Conservation (phyloP, 1,284 basidiomycete genomes). For the Ganoderma multipileum region DNA sequence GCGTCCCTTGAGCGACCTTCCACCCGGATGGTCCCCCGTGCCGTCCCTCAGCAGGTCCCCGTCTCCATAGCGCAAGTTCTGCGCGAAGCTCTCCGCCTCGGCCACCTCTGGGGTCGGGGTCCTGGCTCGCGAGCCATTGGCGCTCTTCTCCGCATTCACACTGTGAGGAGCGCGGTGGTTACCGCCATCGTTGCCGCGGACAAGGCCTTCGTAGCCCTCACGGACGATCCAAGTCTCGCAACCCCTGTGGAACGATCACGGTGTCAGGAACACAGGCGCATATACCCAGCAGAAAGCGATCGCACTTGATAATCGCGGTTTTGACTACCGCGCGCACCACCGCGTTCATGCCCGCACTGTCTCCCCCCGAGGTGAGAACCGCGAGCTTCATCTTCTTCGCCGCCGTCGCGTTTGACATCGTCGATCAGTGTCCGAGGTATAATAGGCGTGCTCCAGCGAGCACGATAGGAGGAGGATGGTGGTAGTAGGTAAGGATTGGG, state of each 20-base stretch:
- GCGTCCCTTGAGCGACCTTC: slow-evolving; percentile 82
- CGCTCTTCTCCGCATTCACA: slow-evolving; percentile 26
- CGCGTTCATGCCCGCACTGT: slow-evolving; percentile 98
- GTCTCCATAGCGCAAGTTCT: slow-evolving; percentile 89
- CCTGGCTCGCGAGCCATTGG: slow-evolving; percentile 32
- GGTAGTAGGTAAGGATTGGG: neutral
- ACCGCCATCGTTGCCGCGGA: slow-evolving; percentile 67
- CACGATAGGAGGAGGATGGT: neutral
- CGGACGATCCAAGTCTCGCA: slow-evolving; percentile 94
- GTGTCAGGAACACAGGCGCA: slow-evolving; percentile 13
- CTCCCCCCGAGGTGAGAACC: slow-evolving; percentile 95
- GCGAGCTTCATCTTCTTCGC: slow-evolving; percentile 78
- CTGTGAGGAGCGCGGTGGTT: slow-evolving; percentile 23
- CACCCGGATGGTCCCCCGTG: slow-evolving; percentile 79
- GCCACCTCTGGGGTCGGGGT: slow-evolving; percentile 38
- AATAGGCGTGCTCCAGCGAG: slow-evolving; percentile 1
- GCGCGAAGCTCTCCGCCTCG: slow-evolving; percentile 51
- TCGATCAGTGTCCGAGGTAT: neutral
- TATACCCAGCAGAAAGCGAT: slow-evolving; percentile 10
- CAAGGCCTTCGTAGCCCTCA: slow-evolving; percentile 97
- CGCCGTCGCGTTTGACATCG: slow-evolving; percentile 13
- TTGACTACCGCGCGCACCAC: slow-evolving; percentile 92
- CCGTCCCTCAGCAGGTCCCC: slow-evolving; percentile 91
- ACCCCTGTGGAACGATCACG: slow-evolving; percentile 59
- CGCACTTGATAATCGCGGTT: slow-evolving; percentile 86